A percentile compares a stretch with the other conserved stretches of the same genome.
Evolutionary conservation across 805 yeast genomes (phyloP).

Genomic region (Kodamaea restingae): DNA sequence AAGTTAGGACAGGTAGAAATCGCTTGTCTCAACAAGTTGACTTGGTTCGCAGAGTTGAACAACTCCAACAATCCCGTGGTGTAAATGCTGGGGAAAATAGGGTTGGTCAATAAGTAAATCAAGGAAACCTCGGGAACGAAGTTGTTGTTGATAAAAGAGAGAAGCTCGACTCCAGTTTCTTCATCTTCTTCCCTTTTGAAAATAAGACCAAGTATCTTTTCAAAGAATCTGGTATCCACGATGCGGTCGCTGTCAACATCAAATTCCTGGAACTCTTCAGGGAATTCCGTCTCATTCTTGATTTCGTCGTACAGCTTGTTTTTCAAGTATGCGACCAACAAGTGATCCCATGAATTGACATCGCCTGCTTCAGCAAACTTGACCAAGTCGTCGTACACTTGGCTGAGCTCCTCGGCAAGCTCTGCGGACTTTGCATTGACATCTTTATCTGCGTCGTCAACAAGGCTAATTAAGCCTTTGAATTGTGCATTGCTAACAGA

Average conservation of each 20-base stretch:
- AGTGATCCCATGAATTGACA: slow-evolving; percentile 24
- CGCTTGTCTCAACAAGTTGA: slow-evolving; percentile 75
- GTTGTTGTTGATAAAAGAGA: slow-evolving; percentile 22
- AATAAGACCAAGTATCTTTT: slow-evolving; percentile 40
- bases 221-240: slow-evolving; percentile 56
- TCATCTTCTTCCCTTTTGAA: slow-evolving; percentile 23
- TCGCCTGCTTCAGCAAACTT: slow-evolving; percentile 16
- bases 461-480: slow-evolving; percentile 24
- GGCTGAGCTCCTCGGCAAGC: slow-evolving; percentile 17
- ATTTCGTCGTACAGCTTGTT: not conserved
- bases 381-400: slow-evolving; percentile 24
- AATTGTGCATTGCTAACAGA: slow-evolving; percentile 13
- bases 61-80: slow-evolving; percentile 55
- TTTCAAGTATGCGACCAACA: slow-evolving; percentile 30
- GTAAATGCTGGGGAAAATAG: slow-evolving; percentile 66
- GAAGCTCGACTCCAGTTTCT: slow-evolving; percentile 11
- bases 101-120: slow-evolving; percentile 79
- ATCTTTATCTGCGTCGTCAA: slow-evolving; percentile 13
- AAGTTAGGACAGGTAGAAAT: slow-evolving; percentile 73
- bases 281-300: slow-evolving; percentile 17
- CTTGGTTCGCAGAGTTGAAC: slow-evolving; percentile 37
- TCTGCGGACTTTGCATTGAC: slow-evolving; percentile 5
- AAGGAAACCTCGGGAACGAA: slow-evolving; percentile 56
- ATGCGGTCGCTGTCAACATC: slow-evolving; percentile 65
- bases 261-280: slow-evolving; percentile 37